phyloP scores from a whole-genome alignment of 495 filamentous ascomycete genomes.

The Talaromyces proteolyticus region DNA sequence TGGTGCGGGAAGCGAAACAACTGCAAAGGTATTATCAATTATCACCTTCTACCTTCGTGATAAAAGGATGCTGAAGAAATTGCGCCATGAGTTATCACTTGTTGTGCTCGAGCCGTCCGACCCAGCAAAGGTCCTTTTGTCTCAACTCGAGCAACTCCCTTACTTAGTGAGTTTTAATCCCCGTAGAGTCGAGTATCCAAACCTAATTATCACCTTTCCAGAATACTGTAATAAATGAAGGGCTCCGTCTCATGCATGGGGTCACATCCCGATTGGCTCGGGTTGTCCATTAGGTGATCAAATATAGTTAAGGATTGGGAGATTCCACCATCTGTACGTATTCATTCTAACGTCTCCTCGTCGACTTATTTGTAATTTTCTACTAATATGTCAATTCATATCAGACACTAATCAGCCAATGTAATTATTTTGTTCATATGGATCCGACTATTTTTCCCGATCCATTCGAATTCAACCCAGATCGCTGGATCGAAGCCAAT shows the following conservation, averaged over 20 bases:
- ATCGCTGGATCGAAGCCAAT: conserved; percentile 31
- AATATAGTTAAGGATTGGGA: conserved; percentile 27
- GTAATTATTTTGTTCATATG: conserved; percentile 30
- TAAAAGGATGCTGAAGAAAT: conserved; percentile 12
- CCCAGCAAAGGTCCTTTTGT: conserved; percentile 4
- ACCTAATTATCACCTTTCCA: conserved; percentile 7
- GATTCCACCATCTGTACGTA: conserved; percentile 16
- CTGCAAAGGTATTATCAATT: conserved; percentile 19
- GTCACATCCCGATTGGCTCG: conserved; percentile 29
- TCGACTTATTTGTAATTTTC: conserved; percentile 5
- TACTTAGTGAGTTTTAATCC: conserved; percentile 27
- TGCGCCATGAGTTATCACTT: conserved; percentile 19
- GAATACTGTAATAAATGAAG: conserved; percentile 32
- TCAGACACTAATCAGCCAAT: conserved; percentile 34
- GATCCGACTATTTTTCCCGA: conserved; percentile 34
- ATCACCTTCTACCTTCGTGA: conserved; percentile 22
- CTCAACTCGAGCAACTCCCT: conserved; percentile 35
- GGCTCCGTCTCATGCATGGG: conserved; percentile 36
- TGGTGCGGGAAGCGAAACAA: conserved; percentile 31
- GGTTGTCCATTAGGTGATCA: conserved; percentile 19
- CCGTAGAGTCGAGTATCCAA: too few relatives aligned
- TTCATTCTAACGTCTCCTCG: too few relatives aligned
- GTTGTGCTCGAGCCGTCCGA: conserved; percentile 18
- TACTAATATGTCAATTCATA: conserved; percentile 10
- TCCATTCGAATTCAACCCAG: conserved; percentile 31